Conservation (phyloP, 805 yeast species). For the Monosporozyma servazzii region DNA sequence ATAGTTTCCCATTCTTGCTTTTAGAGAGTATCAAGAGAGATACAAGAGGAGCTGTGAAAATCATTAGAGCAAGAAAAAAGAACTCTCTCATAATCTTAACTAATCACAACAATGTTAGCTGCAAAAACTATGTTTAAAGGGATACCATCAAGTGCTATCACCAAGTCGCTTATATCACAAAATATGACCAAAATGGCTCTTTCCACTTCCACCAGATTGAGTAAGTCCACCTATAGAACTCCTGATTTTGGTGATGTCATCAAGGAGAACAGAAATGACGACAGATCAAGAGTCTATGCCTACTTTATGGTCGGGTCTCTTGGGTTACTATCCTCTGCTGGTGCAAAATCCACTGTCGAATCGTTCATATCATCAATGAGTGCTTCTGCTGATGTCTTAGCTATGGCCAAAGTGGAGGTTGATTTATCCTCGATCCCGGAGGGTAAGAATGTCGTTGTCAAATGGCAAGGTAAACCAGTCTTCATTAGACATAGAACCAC, state of each 20-base stretch:
- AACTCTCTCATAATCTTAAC: not conserved
- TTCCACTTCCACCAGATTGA: slow-evolving; percentile 21
- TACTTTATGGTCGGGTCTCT: slow-evolving; percentile 97
- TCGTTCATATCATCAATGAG: slow-evolving; percentile 86
- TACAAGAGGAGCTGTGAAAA: too few species aligned
- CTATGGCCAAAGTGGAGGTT: slow-evolving; percentile 99
- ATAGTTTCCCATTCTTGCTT: too few species aligned
- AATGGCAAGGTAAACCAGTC: slow-evolving; percentile 99
- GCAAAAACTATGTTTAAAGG: not conserved
- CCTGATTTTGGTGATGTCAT: slow-evolving; percentile 83
- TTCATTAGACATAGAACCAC: slow-evolving; percentile 98
- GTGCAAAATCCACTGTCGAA: slow-evolving; percentile 94
- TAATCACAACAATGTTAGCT: not conserved
- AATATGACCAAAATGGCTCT: slow-evolving; percentile 7
- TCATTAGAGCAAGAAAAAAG: too few species aligned
- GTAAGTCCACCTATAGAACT: slow-evolving; percentile 75
- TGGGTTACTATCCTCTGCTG: slow-evolving; percentile 84
- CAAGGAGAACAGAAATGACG: slow-evolving; percentile 60
- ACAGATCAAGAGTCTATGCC: slow-evolving; percentile 74
- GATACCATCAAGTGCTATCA: not conserved
- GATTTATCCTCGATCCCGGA: slow-evolving; percentile 87
- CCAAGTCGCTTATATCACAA: not conserved
- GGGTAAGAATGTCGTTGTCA: slow-evolving; percentile 95
- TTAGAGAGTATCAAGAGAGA: too few species aligned
- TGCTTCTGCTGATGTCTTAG: slow-evolving; percentile 97